Evolutionary conservation across 805 yeast species (phyloP).

Genomic region (Teunomyces panamensis): DNA sequence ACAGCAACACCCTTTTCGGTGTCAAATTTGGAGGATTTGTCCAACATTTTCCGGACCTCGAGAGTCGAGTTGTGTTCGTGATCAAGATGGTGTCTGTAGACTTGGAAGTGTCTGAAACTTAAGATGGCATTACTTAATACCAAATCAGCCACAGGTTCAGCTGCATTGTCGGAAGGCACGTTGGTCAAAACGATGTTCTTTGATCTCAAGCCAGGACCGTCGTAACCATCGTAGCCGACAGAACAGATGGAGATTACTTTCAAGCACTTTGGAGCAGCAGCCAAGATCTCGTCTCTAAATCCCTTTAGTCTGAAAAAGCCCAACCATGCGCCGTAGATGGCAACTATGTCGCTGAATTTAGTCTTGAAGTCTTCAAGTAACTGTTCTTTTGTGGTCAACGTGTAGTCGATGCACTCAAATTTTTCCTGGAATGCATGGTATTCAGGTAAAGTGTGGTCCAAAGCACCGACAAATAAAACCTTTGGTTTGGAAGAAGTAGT

Average conservation of each 20-base stretch:
- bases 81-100: slow-evolving; percentile 44
- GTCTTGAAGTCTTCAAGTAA: slow-evolving; percentile 39
- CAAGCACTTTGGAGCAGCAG: slow-evolving; percentile 42
- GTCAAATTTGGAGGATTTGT: slow-evolving; percentile 33
- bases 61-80: slow-evolving; percentile 40
- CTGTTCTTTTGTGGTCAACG: slow-evolving; percentile 40
- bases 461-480: slow-evolving; percentile 50
- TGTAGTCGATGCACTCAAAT: slow-evolving; percentile 39
- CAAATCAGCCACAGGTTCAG: slow-evolving; percentile 71
- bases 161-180: slow-evolving; percentile 53
- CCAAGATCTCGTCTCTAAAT: slow-evolving; percentile 41
- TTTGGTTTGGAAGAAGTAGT: slow-evolving; percentile 21
- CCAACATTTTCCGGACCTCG: slow-evolving; percentile 39
- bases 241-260: slow-evolving; percentile 53
- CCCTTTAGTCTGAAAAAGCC: slow-evolving; percentile 55
- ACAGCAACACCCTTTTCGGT: slow-evolving; percentile 21
- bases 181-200: slow-evolving; percentile 56
- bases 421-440: slow-evolving; percentile 39
- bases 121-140: slow-evolving; percentile 58
- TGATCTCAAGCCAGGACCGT: slow-evolving; percentile 37
- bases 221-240: slow-evolving; percentile 56
- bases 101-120: slow-evolving; percentile 55
- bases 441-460: slow-evolving; percentile 46
- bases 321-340: slow-evolving; percentile 59
- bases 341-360: slow-evolving; percentile 43